These are phyloP conservation scores for Osmozyma mogii DNA, from an alignment of 805 yeast genomes.

Conservation along the genomic window DNA sequence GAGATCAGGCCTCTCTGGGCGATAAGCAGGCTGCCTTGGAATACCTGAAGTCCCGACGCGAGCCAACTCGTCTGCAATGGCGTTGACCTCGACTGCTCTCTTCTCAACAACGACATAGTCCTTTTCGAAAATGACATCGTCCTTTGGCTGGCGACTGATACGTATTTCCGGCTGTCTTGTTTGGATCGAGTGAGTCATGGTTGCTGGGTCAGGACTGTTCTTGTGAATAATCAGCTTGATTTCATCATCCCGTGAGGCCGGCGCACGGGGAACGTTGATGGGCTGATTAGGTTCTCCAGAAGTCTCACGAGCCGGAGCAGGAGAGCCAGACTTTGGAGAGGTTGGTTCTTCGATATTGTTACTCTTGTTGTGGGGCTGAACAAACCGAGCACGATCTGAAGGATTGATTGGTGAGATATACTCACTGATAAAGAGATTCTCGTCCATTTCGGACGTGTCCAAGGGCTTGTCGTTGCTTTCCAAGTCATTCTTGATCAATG, in stretches of 20 bases:
- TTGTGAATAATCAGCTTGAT: conserved; percentile 37
- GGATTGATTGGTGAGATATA: conserved; percentile 45
- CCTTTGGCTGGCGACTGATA: conserved; percentile 13
- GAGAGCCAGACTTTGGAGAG: background rate
- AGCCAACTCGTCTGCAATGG: conserved; percentile 88
- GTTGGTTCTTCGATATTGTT: too few species aligned
- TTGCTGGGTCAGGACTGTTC: conserved; percentile 37
- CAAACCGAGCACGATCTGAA: conserved; percentile 14
- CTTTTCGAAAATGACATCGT: conserved; percentile 55
- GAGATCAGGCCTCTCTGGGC: conserved; percentile 14
- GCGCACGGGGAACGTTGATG: background rate
- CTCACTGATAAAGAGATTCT: conserved; percentile 78
- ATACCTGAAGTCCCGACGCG: conserved; percentile 47
- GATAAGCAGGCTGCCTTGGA: conserved; percentile 29
- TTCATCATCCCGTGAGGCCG: conserved; percentile 30
- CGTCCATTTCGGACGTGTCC: conserved; percentile 62
- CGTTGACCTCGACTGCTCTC: conserved; percentile 90
- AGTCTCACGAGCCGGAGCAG: background rate
- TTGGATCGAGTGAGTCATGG: conserved; percentile 18
- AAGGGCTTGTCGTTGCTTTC: conserved; percentile 48
- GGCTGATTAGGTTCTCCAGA: conserved; percentile 2
- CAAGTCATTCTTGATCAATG: conserved; percentile 51
- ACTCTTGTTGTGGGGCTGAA: too few species aligned
- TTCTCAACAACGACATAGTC: conserved; percentile 95
- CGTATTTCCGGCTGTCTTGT: conserved; percentile 6